Percentiles rank a stretch among this genome's conserved stretches.
These are phyloP conservation scores for Raffaelea ambrosiae DNA, from an alignment of 2,329 filamentous ascomycete species.

Conservation along the genomic window DNA sequence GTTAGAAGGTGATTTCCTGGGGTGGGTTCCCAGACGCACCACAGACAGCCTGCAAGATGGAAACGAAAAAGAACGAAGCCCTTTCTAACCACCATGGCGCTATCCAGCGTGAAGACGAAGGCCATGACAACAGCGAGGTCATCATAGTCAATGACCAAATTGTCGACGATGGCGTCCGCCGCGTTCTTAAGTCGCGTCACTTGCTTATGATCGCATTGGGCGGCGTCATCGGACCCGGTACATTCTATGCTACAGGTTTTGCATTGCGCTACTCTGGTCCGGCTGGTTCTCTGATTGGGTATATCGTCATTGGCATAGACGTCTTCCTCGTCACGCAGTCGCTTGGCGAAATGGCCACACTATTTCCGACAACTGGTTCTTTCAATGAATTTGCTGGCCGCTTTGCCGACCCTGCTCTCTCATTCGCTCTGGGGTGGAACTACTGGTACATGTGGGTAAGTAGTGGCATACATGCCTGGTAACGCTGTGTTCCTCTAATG, in stretches of 20 bases:
- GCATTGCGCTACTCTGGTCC: conserved; percentile 33
- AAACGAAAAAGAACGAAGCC: too few relatives aligned
- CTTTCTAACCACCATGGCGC: too few relatives aligned
- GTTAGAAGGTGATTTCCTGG: too few relatives aligned
- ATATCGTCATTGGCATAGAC: conserved; percentile 32
- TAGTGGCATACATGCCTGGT: not conserved
- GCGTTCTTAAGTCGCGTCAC: conserved; percentile 30
- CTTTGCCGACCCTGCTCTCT: conserved; percentile 35
- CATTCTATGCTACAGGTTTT: conserved; percentile 35
- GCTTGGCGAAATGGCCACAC: conserved; percentile 53
- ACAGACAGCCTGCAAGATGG: too few relatives aligned
- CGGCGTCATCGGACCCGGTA: conserved; percentile 37
- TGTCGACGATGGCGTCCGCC: conserved; percentile 6
- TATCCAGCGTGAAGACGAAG: not conserved
- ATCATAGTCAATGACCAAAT: conserved; percentile 4
- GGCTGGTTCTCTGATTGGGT: conserved; percentile 28
- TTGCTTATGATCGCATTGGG: conserved; percentile 36
- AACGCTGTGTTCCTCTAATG: too few relatives aligned
- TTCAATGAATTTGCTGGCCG: conserved; percentile 37
- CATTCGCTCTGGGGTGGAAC: conserved; percentile 40
- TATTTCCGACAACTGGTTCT: conserved; percentile 46
- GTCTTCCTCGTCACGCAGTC: conserved; percentile 28
- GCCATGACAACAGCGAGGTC: conserved; percentile 3
- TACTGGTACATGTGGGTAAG: conserved; percentile 40
- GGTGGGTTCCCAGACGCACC: too few relatives aligned